Base-by-base conservation (phyloP, 345 rosid genomes). In the Euphorbia pulcherrima region DNA sequence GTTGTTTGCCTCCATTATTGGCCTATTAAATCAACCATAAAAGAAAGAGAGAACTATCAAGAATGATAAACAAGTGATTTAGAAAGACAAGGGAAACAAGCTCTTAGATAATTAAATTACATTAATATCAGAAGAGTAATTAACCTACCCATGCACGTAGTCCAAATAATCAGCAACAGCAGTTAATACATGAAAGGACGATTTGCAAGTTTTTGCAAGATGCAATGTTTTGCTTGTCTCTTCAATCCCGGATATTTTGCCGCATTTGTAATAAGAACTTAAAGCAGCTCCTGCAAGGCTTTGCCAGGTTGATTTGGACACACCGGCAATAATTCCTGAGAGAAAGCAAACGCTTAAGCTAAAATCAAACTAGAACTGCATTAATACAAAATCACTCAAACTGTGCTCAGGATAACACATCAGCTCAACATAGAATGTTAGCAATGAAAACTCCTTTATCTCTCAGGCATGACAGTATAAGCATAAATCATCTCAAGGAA, bases 161-260 rank as follows among this genome's bases (percentile, higher is more conserved):
- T 91, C 97, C 73, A 94, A 79, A 79, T 69, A 88, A 74, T 94
- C 95, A 66, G 96, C 96, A 70, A 81, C 86, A 44, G 97, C 82
- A 58, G 75, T 74, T 73, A 91, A 81, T 50, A 89, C 90, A 72
- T 83, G 90, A 8, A 75, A 67, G 63, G 92, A 89, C 47, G 88
- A 83, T 70, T 80, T 86, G 82, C 82, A 83, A 62, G 79, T 79
- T 74, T 82, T 80, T 48, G 90, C 92, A 69, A 85, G 76, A 72
- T 70, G 77, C 75, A 91, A 41, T 63, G 89, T 74, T 75, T 85
- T 89, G 59, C 72, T 71, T 1, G 80, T 65, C 74, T 82, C 92
- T 66, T 67, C 82, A 75, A 65, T 60, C 40, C 72, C 83, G 68
- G 55, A 46, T 17, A 67, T 70, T 67, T 78, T 64, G 23, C 54